Evolutionary conservation across 2,329 filamentous ascomycete genomes (phyloP), one percentile per base, ranked within the genome.

Genomic region (Paraphoma sp.): DNA sequence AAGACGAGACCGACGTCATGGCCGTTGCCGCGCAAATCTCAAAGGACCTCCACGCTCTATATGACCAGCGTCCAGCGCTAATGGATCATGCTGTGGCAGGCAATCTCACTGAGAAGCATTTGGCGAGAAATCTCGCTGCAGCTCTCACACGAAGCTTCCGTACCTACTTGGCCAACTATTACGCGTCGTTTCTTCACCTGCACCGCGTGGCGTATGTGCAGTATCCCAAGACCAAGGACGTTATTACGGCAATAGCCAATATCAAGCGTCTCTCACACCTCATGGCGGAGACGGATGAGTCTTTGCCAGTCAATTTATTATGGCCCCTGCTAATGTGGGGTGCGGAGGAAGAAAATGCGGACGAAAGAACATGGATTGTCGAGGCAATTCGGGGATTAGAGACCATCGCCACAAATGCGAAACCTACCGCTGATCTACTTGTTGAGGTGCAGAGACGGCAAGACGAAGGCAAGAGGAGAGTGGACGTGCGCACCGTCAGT

Each of bases 1-100:
- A 84, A 48, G 84, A 86, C 63, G 83, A 86, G 71, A 85, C 81
- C 1, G 83, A 86, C 53, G 83, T 86, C 1, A 86, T 86, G 83
- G 79, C 80, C 31, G 78, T 83, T 45, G 84, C 80, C 1, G 78
- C 82, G 1, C 73, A 78, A 48, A 86, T 86, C 47, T 76, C 79
- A 2, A 74, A 76, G 12, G 83, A 86, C 63, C 71, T 86, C 7
- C 77, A 80, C n/a, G 72, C 76, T 1, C 68, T 87, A 1, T 84
- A 84, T 63, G 79, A 81, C 2, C 76, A 81, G 36, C 77, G 83
- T 2, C 85, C 84, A 16, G 76, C 81, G 9, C 71, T 86, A 30
- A 86, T 86, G 81, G 83, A 86, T 62, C 81, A 82, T 69, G 84
- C 84, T 7, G 78, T 85, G 2, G 80, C 81, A 3, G 84, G 83